Evolutionary conservation across 306 rosid species (phyloP).

Genomic region (Purshia tridentata): DNA sequence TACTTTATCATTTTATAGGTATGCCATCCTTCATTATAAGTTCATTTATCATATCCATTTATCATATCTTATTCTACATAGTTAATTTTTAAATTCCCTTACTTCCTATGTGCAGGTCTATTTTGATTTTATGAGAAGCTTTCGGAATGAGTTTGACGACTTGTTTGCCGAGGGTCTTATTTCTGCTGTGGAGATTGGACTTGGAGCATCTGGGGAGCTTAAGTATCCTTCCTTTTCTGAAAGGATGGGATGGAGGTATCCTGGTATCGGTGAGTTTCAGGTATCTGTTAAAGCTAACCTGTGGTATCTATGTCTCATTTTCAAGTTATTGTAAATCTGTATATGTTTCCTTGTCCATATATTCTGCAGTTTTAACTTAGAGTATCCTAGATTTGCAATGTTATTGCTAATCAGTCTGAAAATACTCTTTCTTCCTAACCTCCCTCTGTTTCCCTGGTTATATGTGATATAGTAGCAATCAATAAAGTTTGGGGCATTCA

Average conservation of each 20-base stretch:
- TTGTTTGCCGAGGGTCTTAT: constrained; percentile 73
- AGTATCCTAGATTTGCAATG: neutral
- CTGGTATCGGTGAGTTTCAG: constrained; percentile 99
- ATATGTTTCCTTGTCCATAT: neutral
- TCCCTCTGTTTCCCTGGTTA: neutral
- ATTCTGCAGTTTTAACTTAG: constrained; percentile 8
- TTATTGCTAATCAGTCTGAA: neutral
- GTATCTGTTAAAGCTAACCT: constrained; percentile 47
- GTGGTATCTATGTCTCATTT: neutral
- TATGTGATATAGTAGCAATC: neutral
- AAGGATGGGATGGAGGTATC: constrained; percentile 97
- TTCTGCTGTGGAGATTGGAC: constrained; percentile 84
- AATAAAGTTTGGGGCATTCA: neutral
- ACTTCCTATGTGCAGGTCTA: constrained; percentile 61
- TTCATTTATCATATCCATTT: neutral
- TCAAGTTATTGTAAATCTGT: neutral
- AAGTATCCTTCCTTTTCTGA: constrained; percentile 91
- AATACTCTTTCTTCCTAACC: neutral
- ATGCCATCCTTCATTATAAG: neutral
- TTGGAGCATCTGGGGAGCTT: constrained; percentile 94
- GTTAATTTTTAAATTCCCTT: neutral
- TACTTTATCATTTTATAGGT: neutral
- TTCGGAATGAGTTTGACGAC: constrained; percentile 90
- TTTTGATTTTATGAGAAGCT: constrained; percentile 98
- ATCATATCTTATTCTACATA: neutral